These are phyloP conservation scores for Fomitopsis pinicola DNA, from an alignment of 1,284 basidiomycete genomes.

Conservation along the genomic window DNA sequence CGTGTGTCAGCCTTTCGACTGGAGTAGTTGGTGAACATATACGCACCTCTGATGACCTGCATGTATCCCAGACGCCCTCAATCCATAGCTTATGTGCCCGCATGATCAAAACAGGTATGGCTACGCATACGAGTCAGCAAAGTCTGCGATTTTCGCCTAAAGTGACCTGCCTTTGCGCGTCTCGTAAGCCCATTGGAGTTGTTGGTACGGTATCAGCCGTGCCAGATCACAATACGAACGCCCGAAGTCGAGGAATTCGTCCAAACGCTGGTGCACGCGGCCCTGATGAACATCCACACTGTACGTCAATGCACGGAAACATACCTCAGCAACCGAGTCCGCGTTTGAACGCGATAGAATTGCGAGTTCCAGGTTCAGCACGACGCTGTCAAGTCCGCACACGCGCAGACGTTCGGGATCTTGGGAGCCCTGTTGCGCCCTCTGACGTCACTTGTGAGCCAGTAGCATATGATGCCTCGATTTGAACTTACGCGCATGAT, in stretches of 20 bases:
- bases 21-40: background rate
- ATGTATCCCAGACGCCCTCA: slow-evolving; percentile 38
- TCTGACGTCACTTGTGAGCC: background rate
- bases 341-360: background rate
- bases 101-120: background rate
- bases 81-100: slow-evolving; percentile 45
- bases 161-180: slow-evolving; percentile 31
- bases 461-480: too few species aligned
- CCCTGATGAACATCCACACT: background rate
- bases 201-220: slow-evolving; percentile 49
- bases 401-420: too few species aligned
- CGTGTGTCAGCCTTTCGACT: background rate
- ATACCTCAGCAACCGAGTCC: background rate
- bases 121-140: background rate
- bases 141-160: background rate
- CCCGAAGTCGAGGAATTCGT: slow-evolving; percentile 9
- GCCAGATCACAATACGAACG: slow-evolving; percentile 23
- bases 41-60: slow-evolving; percentile 13
- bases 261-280: background rate
- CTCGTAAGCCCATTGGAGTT: slow-evolving; percentile 47
- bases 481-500: background rate
- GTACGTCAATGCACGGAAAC: background rate
- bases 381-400: background rate
- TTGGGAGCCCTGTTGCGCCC: background rate
- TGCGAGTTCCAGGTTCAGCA: background rate